Evolutionary conservation across 129 eudicot genomes (phyloP).

Genomic region (Lonicera japonica): DNA sequence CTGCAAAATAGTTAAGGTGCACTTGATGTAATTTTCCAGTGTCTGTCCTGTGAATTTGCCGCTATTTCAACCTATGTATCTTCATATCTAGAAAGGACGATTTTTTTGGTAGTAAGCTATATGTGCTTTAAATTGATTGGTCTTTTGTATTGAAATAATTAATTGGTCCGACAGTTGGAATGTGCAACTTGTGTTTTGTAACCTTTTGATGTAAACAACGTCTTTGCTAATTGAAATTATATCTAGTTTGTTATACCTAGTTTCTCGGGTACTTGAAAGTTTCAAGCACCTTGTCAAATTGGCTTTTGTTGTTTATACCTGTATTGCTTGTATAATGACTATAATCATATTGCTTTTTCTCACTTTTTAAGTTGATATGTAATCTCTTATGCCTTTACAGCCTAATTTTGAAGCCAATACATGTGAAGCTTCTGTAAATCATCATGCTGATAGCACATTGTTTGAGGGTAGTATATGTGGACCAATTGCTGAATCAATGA

Average conservation of each 20-base stretch:
- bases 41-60: not conserved
- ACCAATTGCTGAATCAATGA: constrained; percentile 81
- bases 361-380: not conserved
- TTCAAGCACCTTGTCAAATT: not conserved
- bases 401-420: constrained; percentile 30
- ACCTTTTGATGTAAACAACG: too few relatives aligned
- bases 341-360: not conserved
- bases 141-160: not conserved
- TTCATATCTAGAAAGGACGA: not conserved
- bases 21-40: not conserved
- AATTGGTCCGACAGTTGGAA: not conserved
- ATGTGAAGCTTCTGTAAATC: constrained; percentile 34
- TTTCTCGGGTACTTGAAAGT: not conserved
- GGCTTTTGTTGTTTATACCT: not conserved
- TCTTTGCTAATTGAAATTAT: not conserved
- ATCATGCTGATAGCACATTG: constrained; percentile 43
- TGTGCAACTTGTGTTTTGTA: too few relatives aligned
- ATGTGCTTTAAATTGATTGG: not conserved
- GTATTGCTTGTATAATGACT: not conserved
- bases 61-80: not conserved
- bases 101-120: not conserved
- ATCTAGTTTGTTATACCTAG: not conserved
- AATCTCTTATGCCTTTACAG: constrained; percentile 31
- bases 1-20: not conserved
- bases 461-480: constrained; percentile 80